Percentiles rank a stretch among this genome's conserved stretches.
phyloP scores from a whole-genome alignment of 2,329 filamentous ascomycete genomes.

The Cladosporium sp. region DNA sequence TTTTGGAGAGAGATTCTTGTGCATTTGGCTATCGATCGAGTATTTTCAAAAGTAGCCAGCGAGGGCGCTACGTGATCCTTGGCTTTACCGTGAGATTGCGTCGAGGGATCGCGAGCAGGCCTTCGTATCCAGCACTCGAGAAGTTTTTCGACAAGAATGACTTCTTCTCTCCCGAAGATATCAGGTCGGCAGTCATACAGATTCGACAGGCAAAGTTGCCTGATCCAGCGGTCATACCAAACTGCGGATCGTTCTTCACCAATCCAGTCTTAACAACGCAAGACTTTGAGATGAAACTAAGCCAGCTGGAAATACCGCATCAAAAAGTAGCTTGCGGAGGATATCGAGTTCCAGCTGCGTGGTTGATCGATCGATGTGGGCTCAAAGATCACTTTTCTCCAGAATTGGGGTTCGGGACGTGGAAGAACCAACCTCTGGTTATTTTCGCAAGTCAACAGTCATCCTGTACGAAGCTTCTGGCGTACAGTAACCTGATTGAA shows the following conservation, averaged over 20 bases:
- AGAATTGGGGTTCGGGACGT: not conserved
- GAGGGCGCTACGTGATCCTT: not conserved
- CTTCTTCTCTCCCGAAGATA: not conserved
- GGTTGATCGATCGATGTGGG: slow-evolving; percentile 2
- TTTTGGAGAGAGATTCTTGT: not conserved
- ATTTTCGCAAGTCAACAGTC: not conserved
- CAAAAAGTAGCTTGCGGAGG: not conserved
- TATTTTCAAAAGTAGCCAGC: not conserved
- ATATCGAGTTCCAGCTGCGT: slow-evolving; percentile 6
- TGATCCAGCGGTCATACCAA: not conserved
- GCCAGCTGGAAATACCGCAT: not conserved
- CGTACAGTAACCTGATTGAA: not conserved
- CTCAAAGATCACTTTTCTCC: not conserved
- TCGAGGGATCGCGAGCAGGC: not conserved
- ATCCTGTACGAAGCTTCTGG: not conserved
- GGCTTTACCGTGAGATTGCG: not conserved
- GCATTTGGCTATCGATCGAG: not conserved
- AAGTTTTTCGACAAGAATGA: not conserved
- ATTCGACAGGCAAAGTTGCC: not conserved
- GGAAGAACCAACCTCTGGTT: not conserved
- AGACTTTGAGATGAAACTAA: not conserved
- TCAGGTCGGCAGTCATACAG: not conserved
- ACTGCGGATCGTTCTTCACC: slow-evolving; percentile 7
- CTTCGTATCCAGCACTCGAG: not conserved
- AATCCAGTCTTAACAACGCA: not conserved